A percentile compares a stretch with the other conserved stretches of the same genome.
These are phyloP conservation scores for Microstegium vimineum DNA, from an alignment of 176 grass and related monocot species.

Conservation along the genomic window DNA sequence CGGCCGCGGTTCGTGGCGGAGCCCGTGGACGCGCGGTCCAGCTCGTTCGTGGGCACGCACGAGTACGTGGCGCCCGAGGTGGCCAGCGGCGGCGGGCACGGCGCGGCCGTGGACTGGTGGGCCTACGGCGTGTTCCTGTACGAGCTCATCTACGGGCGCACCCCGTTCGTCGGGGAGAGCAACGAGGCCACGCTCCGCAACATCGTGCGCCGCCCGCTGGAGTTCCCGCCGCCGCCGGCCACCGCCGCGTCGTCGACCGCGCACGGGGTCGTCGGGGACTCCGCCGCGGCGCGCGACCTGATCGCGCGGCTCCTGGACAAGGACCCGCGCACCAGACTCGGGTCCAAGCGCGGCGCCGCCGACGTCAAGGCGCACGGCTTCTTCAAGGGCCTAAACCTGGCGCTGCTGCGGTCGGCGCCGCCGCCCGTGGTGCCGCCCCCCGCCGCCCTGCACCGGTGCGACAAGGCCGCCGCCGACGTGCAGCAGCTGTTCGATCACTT, in stretches of 20 bases:
- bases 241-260: not conserved
- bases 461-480: slow-evolving; percentile 35
- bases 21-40: slow-evolving; percentile 68
- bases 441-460: slow-evolving; percentile 28
- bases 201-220: slow-evolving; percentile 65
- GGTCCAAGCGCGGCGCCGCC: slow-evolving; percentile 59
- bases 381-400: slow-evolving; percentile 84
- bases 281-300: slow-evolving; percentile 53
- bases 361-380: slow-evolving; percentile 79
- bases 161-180: slow-evolving; percentile 65
- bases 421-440: slow-evolving; percentile 62
- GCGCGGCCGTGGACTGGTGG: slow-evolving; percentile 96
- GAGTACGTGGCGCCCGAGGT: slow-evolving; percentile 95
- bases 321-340: slow-evolving; percentile 60
- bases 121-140: slow-evolving; percentile 91
- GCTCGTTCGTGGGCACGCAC: slow-evolving; percentile 91
- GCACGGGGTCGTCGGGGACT: not conserved
- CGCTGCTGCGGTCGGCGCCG: slow-evolving; percentile 62
- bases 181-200: slow-evolving; percentile 73
- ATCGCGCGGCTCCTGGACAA: slow-evolving; percentile 68
- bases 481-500: slow-evolving; percentile 54
- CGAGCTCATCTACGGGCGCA: slow-evolving; percentile 77
- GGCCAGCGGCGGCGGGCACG: slow-evolving; percentile 69
- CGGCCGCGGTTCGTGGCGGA: slow-evolving; percentile 71
- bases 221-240: slow-evolving; percentile 35